Percentiles rank a stretch among this genome's conserved stretches.
Evolutionary conservation across 2,329 filamentous ascomycete species (phyloP).

Genomic region (Taxawa tesnikishii): DNA sequence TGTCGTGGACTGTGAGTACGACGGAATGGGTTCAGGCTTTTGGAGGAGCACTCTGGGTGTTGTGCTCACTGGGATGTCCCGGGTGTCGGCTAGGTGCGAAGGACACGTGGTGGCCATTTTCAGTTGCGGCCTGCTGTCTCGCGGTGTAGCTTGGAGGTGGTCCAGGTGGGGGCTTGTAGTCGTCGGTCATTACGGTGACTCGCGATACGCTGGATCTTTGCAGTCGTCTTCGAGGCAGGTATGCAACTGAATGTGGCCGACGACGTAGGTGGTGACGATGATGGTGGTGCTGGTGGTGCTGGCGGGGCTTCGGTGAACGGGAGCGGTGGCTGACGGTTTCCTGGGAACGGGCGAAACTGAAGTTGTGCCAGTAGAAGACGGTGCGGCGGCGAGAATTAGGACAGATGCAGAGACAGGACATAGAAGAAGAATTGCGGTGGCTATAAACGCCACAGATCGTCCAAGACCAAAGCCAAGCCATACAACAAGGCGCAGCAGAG

Average conservation of each 20-base stretch:
- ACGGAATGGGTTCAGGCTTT: neutral
- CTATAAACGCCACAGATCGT: too few species aligned
- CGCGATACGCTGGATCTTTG: neutral
- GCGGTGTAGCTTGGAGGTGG: conserved; percentile 15
- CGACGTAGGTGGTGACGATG: neutral
- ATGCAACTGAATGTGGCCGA: neutral
- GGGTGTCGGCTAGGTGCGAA: neutral
- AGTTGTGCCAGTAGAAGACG: conserved; percentile 12
- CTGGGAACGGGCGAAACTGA: conserved; percentile 13
- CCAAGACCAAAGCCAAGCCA: too few species aligned
- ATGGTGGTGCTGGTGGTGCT: neutral
- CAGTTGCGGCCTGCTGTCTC: conserved; percentile 2
- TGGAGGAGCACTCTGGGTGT: neutral
- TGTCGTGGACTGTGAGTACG: neutral
- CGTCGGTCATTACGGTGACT: conserved; percentile 7
- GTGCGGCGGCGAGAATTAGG: neutral
- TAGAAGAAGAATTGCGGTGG: neutral
- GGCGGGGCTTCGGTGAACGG: too few species aligned
- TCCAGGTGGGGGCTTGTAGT: conserved; percentile 18
- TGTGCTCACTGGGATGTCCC: neutral
- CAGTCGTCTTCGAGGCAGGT: neutral
- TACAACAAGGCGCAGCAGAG: neutral
- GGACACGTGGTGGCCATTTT: neutral
- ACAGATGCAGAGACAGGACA: conserved; percentile 9
- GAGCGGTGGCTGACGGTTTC: conserved; percentile 6